Evolutionary conservation across 345 rosid genomes (phyloP).

Genomic region (Sisymbrium irio): DNA sequence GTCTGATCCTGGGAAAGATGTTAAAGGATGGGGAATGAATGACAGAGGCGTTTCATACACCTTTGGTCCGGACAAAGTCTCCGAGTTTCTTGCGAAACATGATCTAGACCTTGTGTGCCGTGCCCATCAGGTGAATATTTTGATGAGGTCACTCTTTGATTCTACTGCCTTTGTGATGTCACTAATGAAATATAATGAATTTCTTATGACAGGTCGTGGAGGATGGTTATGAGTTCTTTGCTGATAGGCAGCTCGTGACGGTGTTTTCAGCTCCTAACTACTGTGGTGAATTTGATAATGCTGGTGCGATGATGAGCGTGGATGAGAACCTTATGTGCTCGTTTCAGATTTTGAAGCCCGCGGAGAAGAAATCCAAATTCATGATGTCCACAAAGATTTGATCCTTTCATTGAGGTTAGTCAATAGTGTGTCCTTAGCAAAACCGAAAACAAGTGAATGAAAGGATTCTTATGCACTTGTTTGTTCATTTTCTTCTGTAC

Average conservation of each 20-base stretch:
- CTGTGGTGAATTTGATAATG: constrained; percentile 98
- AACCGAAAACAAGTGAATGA: constrained; percentile 8
- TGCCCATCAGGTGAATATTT: constrained; percentile 76
- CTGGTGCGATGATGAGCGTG: constrained; percentile 97
- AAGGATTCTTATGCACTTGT: neutral
- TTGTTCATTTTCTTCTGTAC: neutral
- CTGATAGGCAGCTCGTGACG: constrained; percentile 87
- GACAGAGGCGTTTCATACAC: constrained; percentile 94
- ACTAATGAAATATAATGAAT: neutral
- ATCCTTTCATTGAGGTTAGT: constrained; percentile 26
- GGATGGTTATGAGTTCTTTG: constrained; percentile 98
- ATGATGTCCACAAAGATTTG: constrained; percentile 66
- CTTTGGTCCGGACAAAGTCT: constrained; percentile 83
- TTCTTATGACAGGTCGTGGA: constrained; percentile 71
- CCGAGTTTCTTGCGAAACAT: constrained; percentile 69
- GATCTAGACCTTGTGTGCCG: constrained; percentile 94
- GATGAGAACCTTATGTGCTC: constrained; percentile 90
- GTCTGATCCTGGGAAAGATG: constrained; percentile 94
- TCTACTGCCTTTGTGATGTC: constrained; percentile 8
- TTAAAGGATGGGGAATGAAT: constrained; percentile 94
- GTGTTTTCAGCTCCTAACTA: constrained; percentile 95
- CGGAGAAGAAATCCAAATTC: constrained; percentile 74
- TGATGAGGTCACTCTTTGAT: neutral
- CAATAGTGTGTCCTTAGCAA: neutral
- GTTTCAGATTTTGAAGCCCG: constrained; percentile 92